Evolutionary conservation across 352 stramenopile species (phyloP), one percentile per base, ranked within the genome.

Genomic region (Phytophthora chlamydospora): DNA sequence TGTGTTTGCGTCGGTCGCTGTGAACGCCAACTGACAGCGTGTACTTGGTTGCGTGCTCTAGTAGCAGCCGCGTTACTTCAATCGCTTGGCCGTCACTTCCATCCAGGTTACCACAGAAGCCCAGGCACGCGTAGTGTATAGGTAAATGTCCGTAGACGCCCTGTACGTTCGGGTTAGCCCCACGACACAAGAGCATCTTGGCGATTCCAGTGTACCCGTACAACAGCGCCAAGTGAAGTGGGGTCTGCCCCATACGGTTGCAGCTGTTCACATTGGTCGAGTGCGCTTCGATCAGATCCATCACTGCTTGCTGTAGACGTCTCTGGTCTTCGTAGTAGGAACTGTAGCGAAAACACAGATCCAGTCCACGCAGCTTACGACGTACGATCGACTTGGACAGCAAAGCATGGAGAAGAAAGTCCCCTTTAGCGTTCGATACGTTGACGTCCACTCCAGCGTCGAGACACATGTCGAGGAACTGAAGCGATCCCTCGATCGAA

Each of bases 121-220:
- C 83, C 7, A 89, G 58, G 29, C 78, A 91, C 1, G 78, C 78
- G 50, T 90, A 94, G 49, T 94, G 85, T 16, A 94, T 39, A 2
- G 83, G 73, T 0, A 90, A 43, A 29, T 84, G 80, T 3, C 85
- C 85, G 21, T 78, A 78, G 1, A 50, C 42, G 44, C 89, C 78
- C 11, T 70, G 71, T 7, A 89, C 50, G 21, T 90, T 92, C 6
- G 81, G 81, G 45, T 88, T 90, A 13, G 81, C 76, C 8, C 73
- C 77, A 47, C 66, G 68, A 8, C 32, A 31, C 1, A 93, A 44
- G 14, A 93, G 56, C 13, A 77, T 62, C n/a, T 70, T 60, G 0
- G 49, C 80, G 13, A 81, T 69, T 1, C 59, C 61, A 0, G 45
- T 61, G 45, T 93, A 83, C 0, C 82, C 85, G 58, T 89, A 76